A percentile compares a stretch with the other conserved stretches of the same genome.
Conservation (phyloP, 371 early-diverging fungal genomes). For the Smittium mucronatum region DNA sequence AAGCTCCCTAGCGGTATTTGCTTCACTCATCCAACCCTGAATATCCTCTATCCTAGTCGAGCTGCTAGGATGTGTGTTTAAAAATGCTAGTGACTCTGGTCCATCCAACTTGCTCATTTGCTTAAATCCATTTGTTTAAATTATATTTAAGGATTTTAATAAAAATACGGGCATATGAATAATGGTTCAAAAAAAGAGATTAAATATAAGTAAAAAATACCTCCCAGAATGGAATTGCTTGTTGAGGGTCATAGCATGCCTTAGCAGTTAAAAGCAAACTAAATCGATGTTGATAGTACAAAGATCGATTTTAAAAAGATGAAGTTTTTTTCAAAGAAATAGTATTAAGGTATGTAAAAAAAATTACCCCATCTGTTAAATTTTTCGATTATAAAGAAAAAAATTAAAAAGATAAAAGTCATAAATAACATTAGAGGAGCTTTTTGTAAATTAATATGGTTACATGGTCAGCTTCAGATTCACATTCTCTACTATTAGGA, state of each 20-base stretch:
- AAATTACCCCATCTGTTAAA: conserved; percentile 7
- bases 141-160: no score
- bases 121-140: no score
- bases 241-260: conserved; percentile 82
- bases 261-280: conserved; percentile 71
- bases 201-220: no score
- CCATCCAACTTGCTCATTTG: conserved; percentile 33
- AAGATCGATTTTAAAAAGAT: no score
- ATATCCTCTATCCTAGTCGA: conserved; percentile 56
- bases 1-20: conserved; percentile 24
- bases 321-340: no score
- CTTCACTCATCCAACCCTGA: conserved; percentile 55
- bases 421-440: no score
- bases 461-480: conserved; percentile 84
- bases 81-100: conserved; percentile 42
- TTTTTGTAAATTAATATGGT: no score
- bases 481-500: conserved; percentile 80
- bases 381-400: no score
- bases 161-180: no score
- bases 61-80: conserved; percentile 78
- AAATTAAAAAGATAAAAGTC: no score
- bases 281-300: no score
- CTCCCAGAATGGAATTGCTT: conserved; percentile 52
- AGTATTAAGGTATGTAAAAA: background rate
- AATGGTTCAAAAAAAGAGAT: no score